Evolutionary conservation across 2,329 filamentous ascomycete species (phyloP), one percentile per base, ranked within the genome.

Genomic region (Colletotrichum eleusines): DNA sequence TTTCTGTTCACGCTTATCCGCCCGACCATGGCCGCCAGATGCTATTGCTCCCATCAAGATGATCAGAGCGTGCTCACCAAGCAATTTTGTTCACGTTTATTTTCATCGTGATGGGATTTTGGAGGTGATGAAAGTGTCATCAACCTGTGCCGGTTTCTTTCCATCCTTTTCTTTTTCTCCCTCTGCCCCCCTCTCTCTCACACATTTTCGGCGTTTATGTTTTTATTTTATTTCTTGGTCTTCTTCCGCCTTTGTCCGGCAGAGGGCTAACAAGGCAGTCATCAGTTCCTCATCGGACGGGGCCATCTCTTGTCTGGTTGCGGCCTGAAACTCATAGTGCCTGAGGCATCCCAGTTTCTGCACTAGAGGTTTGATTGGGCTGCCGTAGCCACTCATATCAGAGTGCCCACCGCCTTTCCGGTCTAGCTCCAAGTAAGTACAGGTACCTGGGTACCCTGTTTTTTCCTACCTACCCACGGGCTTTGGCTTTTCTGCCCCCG

Each of bases 361-460:
- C 63, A 46, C 55, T 65, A 72, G 44, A 61, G 60, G 66, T 20
- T 55, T 73, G 59, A 68, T 63, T 71, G 67, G 72, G 54, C 51
- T 20, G 40, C 57, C 40, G 62, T 53, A 62, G 71, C 71, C 72
- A 73, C 67, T 72, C 72, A 73, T 68, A 73, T 73, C 72, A 73
- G 57, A 31, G 66, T 63, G 60, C 35, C 67, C 72, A 73, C 72
- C 51, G 71, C 71, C 57, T 68, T 73, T 73, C 64, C 57, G 67
- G 71, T 50, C 46, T 73, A 73, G 71, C 64, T 54, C 31, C 64
- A 68, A n/a, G 67, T 62, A 73, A 73, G 72, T 73, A 73, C 70
- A 33, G 72, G 72, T 72, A 73, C 65, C 67, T 69, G 44, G 26
- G 63, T 71, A 69, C 70, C 70, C 57, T 68, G 46, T 54, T 69